Percentiles rank a stretch among this genome's conserved stretches.
Conservation (phyloP, 106 monocot species). For the Acorus calamus region DNA sequence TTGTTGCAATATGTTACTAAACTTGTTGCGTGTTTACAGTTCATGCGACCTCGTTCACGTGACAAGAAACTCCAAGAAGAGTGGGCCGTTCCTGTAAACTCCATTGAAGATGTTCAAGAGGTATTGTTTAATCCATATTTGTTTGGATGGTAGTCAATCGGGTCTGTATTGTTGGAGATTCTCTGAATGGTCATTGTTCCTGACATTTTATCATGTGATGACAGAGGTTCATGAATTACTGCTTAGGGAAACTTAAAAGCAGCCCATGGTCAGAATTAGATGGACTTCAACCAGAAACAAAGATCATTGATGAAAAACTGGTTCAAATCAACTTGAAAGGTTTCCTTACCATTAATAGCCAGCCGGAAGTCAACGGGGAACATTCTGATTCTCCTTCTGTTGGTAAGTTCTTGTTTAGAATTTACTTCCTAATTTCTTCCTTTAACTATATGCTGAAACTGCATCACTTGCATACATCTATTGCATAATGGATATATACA, state of each 20-base stretch:
- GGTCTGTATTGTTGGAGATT: background rate
- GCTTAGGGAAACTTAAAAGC: conserved; percentile 62
- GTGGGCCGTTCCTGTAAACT: conserved; percentile 71
- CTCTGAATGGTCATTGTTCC: background rate
- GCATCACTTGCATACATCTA: no score
- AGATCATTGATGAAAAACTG: conserved; percentile 72
- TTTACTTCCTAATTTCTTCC: background rate
- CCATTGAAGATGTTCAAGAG: conserved; percentile 61
- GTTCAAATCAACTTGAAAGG: conserved; percentile 70
- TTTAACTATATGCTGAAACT: background rate
- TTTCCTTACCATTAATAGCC: conserved; percentile 87
- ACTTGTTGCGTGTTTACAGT: conserved; percentile 29
- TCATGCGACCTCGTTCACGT: conserved; percentile 67
- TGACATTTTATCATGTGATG: background rate
- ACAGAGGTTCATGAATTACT: conserved; percentile 74
- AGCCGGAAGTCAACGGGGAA: conserved; percentile 83
- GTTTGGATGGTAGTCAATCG: background rate
- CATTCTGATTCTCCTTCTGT: conserved; percentile 61
- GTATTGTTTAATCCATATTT: conserved; percentile 10
- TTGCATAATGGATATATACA: no score
- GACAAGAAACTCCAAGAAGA: conserved; percentile 89
- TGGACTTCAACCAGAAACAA: conserved; percentile 83
- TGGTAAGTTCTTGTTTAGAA: conserved; percentile 37
- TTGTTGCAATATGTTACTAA: background rate
- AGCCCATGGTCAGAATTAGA: conserved; percentile 94